A percentile compares a stretch with the other conserved stretches of the same genome.
These are phyloP conservation scores for Botryotinia narcissicola DNA, from an alignment of 2,329 filamentous ascomycete genomes.

Conservation along the genomic window DNA sequence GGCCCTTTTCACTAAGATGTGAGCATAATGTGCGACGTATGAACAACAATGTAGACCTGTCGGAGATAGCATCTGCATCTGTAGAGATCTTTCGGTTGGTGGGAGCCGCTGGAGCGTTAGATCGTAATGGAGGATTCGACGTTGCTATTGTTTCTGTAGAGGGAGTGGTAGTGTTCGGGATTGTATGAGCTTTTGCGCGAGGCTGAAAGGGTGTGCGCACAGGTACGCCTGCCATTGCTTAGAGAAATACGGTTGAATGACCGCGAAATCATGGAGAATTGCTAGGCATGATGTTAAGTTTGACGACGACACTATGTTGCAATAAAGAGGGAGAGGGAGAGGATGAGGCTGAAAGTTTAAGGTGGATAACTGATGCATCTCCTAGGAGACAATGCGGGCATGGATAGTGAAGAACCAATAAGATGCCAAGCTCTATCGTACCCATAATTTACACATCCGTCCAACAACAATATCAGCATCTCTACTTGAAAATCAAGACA, in stretches of 20 bases:
- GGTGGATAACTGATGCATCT: background rate
- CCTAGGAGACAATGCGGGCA: background rate
- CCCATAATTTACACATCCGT: background rate
- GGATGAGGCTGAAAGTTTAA: background rate
- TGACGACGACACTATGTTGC: background rate
- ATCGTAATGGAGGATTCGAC: constrained; percentile 18
- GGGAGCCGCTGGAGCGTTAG: constrained; percentile 31
- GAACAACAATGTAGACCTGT: constrained; percentile 75
- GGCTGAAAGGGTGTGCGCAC: constrained; percentile 21
- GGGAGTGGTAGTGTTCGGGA: background rate
- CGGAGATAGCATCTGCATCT: constrained; percentile 63
- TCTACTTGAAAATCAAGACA: background rate
- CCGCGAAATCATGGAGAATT: constrained; percentile 13
- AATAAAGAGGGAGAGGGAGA: background rate
- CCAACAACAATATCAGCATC: background rate
- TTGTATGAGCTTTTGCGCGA: constrained; percentile 17
- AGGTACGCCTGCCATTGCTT: constrained; percentile 21
- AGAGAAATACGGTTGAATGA: background rate
- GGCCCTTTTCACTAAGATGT: constrained; percentile 60
- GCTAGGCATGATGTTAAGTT: background rate
- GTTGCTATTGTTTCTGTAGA: constrained; percentile 7
- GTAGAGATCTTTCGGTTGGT: constrained; percentile 38
- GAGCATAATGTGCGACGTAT: constrained; percentile 82
- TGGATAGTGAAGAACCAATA: background rate
- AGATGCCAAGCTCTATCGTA: background rate